phyloP scores from a whole-genome alignment of 305 asterid species.

The Stenogyne calaminthoides region DNA sequence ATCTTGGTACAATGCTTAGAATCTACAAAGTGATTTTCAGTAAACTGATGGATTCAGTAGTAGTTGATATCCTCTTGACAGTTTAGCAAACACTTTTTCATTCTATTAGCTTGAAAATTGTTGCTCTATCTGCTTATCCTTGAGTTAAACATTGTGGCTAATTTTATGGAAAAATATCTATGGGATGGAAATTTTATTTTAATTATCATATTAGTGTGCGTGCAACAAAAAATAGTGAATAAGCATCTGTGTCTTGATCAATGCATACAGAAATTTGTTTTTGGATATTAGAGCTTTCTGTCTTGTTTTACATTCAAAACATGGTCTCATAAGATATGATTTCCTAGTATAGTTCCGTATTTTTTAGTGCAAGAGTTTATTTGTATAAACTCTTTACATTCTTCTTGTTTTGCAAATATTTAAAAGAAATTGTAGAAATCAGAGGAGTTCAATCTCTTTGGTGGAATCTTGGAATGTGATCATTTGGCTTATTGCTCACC shows the following conservation, averaged over 20 bases:
- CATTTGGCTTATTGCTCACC: background rate
- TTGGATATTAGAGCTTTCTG: background rate
- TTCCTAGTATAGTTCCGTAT: background rate
- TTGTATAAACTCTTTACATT: background rate
- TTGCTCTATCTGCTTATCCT: background rate
- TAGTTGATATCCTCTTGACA: background rate
- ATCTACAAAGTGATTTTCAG: conserved; percentile 2
- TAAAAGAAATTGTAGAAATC: background rate
- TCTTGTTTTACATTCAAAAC: background rate
- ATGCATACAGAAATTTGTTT: conserved; percentile 4
- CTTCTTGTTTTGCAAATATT: background rate
- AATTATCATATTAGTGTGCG: background rate
- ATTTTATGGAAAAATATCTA: too few species aligned
- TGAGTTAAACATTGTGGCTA: background rate
- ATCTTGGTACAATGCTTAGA: conserved; percentile 6
- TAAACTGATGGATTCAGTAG: background rate
- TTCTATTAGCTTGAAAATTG: background rate
- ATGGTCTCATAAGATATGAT: background rate
- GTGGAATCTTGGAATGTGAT: background rate
- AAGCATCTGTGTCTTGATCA: background rate
- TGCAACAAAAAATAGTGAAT: background rate
- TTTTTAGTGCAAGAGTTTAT: background rate
- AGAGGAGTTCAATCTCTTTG: background rate
- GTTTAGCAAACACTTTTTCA: background rate
- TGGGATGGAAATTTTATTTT: background rate